phyloP scores from a whole-genome alignment of 2,329 filamentous ascomycete genomes.

The Colletotrichum caudatum region DNA sequence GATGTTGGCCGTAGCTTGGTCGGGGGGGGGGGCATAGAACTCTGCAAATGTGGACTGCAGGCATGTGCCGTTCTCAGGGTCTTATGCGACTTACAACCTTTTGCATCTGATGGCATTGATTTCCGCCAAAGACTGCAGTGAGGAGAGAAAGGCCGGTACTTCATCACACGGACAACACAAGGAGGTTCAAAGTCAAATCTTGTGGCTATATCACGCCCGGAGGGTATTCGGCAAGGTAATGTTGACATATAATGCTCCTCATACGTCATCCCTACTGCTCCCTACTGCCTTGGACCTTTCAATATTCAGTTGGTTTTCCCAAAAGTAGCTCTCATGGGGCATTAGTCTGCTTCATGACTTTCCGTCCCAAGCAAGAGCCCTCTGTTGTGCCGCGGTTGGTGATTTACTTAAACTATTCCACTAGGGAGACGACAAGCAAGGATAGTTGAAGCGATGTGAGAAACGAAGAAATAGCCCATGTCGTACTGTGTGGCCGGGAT shows the following conservation, averaged over 20 bases:
- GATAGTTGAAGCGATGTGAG: too few relatives aligned
- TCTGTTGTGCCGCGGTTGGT: too few relatives aligned
- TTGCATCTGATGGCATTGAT: background rate
- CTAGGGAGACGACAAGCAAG: background rate
- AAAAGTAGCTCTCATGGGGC: background rate
- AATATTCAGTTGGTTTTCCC: background rate
- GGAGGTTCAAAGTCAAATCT: background rate
- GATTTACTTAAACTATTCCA: background rate
- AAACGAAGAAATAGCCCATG: too few relatives aligned
- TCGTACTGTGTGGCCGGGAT: background rate
- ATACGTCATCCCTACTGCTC: background rate
- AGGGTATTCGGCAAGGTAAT: background rate
- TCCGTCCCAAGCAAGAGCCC: too few relatives aligned
- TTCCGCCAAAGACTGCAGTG: background rate
- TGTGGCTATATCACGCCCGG: background rate
- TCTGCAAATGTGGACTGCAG: background rate
- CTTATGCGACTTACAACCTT: background rate
- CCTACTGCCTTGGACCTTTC: background rate
- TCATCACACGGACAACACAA: background rate
- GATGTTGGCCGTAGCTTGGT: conserved; percentile 17
- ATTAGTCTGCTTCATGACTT: background rate
- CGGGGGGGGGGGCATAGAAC: background rate
- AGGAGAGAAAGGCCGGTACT: background rate
- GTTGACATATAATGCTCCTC: background rate
- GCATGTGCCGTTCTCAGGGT: background rate